Base-by-base conservation (phyloP, 225 moss, liverwort and hornwort species). In the Takakia lepidozioides region DNA sequence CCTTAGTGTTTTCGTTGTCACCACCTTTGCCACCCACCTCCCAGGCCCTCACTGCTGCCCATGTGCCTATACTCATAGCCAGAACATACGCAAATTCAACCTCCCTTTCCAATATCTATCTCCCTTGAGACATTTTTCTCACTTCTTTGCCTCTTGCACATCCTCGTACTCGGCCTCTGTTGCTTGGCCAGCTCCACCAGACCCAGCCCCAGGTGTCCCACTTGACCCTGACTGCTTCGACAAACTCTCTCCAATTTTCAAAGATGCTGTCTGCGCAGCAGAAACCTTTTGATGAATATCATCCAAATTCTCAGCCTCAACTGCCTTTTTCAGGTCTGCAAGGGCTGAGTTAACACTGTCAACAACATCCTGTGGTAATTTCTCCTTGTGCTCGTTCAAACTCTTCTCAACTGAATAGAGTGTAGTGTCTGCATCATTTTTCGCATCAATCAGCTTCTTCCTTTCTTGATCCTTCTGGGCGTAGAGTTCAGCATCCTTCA, bases 111-210 rank as follows among this genome's bases (percentile, higher is more conserved):
- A n/a, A n/a, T n/a, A n/a, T n/a, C n/a, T n/a, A n/a, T n/a, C n/a
- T n/a, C n/a, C n/a, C n/a, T n/a, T n/a, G n/a, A n/a, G 19, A 34
- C 0, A 22, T 11, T 24, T 10, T 17, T 39, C 16, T 75, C 63
- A 86, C 58, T 90, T 86, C 67, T 90, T 81, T 38, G 69, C 79
- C 52, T 86, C 83, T 51, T 81, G 67, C 4, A 84, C 73, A 27
- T 86, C 86, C 59, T 87, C 81, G 4, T 92, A 86, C 62, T 91
- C 86, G 1, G 75, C 86, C 68, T 92, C 90, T 6, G 81, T 72
- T 35, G 86, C 86, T 64, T 81, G 83, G 10, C 82, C 86, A 52
- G 66, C 46, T 50, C 70, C 69, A 21, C 52, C 57, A 5, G 69
- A 55, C 3, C 58, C 73, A 0, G 76, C 19, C 1, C 8, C 3